phyloP scores from a whole-genome alignment of 106 monocot genomes.

The Gastrodia elata region DNA sequence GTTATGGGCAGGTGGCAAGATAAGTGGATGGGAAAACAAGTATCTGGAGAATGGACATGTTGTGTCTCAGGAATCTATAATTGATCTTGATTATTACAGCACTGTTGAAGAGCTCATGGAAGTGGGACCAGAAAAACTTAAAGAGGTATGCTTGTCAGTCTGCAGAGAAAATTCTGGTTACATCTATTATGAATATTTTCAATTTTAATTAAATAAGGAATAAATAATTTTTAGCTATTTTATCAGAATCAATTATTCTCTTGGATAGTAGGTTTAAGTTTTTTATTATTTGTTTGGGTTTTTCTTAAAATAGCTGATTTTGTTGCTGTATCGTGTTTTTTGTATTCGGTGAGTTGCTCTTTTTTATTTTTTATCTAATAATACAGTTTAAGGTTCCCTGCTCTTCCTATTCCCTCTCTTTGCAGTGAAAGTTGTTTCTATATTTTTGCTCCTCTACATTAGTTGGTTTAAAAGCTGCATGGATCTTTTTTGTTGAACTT shows the following conservation, averaged over 20 bases:
- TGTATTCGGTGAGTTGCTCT: too few relatives aligned
- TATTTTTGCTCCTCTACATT: not conserved
- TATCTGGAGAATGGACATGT: conserved; percentile 43
- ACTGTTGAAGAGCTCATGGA: conserved; percentile 82
- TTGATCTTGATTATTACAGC: conserved; percentile 95
- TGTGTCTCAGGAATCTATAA: conserved; percentile 43
- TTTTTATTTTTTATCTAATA: too few relatives aligned
- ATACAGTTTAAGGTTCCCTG: too few relatives aligned
- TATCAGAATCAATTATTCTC: not conserved
- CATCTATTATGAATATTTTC: not conserved
- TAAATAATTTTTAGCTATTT: not conserved
- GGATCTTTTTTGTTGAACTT: not conserved
- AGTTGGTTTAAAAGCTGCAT: not conserved
- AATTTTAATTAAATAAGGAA: not conserved
- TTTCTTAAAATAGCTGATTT: too few relatives aligned
- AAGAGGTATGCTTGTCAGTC: conserved; percentile 46
- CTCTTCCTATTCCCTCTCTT: too few relatives aligned
- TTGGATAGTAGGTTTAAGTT: not conserved
- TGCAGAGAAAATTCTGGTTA: not conserved
- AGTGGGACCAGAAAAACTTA: conserved; percentile 84
- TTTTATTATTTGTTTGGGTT: not conserved
- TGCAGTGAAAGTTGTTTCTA: not conserved
- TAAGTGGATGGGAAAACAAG: conserved; percentile 69
- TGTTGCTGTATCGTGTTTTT: too few relatives aligned
- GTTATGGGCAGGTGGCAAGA: conserved; percentile 46